These are phyloP conservation scores for Metschnikowia koreensis DNA, from an alignment of 805 yeast species.

Conservation along the genomic window DNA sequence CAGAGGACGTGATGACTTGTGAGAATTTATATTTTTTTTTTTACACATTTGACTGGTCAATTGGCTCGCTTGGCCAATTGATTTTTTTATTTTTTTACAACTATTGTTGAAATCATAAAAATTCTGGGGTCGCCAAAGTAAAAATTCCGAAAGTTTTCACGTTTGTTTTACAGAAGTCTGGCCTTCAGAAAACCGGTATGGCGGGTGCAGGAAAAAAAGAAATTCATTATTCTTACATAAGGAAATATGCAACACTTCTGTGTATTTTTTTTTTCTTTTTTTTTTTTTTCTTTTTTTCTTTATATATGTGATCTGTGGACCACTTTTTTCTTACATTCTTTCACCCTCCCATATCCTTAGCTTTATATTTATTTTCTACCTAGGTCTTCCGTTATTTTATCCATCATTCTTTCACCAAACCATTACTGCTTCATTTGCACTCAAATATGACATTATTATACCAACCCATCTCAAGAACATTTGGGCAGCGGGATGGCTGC, in stretches of 20 bases:
- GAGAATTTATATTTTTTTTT: not conserved
- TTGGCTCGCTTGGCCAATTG: not conserved
- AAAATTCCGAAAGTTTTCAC: not conserved
- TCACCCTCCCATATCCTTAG: not conserved
- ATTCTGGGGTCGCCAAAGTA: not conserved
- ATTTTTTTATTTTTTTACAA: no score
- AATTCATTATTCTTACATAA: slow-evolving; percentile 12
- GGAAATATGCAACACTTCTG: slow-evolving; percentile 15
- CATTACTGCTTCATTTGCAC: not conserved
- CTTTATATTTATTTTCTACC: no score
- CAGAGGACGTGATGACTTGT: slow-evolving; percentile 12
- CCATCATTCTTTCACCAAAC: not conserved
- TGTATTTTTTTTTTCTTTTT: slow-evolving; percentile 9
- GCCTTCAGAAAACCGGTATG: not conserved
- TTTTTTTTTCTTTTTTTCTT: slow-evolving; percentile 9
- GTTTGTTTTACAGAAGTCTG: not conserved
- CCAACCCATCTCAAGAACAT: slow-evolving; percentile 33
- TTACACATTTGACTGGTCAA: not conserved
- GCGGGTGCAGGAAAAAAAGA: slow-evolving; percentile 19
- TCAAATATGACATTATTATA: slow-evolving; percentile 28
- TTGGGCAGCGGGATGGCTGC: slow-evolving; percentile 32
- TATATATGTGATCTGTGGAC: slow-evolving; percentile 7
- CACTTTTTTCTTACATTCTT: not conserved
- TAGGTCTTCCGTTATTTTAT: not conserved
- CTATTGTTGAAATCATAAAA: not conserved